Evolutionary conservation across 257 asterid genomes (phyloP).

Genomic region (Ilex asprella): DNA sequence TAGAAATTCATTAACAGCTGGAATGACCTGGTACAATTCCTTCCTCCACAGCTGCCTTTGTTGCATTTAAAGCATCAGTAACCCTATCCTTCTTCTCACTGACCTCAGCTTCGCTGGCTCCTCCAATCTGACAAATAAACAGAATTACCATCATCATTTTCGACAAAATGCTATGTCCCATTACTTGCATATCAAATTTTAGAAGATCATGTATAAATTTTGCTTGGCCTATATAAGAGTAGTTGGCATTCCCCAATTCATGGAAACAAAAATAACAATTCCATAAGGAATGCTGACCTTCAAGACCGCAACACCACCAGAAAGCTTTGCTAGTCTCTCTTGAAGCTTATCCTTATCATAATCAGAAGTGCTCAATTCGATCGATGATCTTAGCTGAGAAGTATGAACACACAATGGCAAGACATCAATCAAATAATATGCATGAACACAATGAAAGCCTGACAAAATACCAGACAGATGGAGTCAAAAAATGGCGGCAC

Average conservation of each 20-base stretch:
- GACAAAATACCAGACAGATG: not conserved
- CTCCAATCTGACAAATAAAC: not conserved
- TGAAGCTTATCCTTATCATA: slow-evolving; percentile 1
- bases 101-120: not conserved
- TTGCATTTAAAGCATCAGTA: not conserved
- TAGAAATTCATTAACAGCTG: not conserved
- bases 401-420: not conserved
- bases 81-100: not conserved
- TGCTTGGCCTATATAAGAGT: not conserved
- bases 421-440: not conserved
- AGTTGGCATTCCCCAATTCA: not conserved
- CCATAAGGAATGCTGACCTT: not conserved
- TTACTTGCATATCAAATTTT: not conserved
- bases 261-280: not conserved
- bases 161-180: not conserved
- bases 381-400: not conserved
- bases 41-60: slow-evolving; percentile 1
- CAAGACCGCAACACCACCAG: not conserved
- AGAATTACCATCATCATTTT: not conserved
- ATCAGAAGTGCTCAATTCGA: not conserved
- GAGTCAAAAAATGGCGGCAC: not conserved
- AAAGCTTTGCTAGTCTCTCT: slow-evolving; percentile 1
- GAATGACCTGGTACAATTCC: not conserved
- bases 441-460: not conserved
- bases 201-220: not conserved